phyloP scores from a whole-genome alignment of 441 rosid genomes.

The Melastoma candidum region DNA sequence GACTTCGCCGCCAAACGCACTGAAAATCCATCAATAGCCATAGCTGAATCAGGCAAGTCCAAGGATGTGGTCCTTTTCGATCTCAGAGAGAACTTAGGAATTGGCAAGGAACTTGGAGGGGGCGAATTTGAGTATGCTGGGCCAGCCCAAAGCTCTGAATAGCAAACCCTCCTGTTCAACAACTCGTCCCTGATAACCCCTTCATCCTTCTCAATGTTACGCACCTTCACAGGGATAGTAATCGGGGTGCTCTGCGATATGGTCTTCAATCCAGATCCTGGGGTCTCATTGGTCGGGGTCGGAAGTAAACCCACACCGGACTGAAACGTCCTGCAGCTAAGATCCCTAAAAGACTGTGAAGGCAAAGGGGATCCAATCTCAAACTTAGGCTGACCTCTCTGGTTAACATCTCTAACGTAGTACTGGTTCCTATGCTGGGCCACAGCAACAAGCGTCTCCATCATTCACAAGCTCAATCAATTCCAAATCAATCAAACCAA shows the following conservation, averaged over 20 bases:
- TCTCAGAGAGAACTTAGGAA: constrained; percentile 70
- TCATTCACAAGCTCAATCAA: constrained; percentile 21
- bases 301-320: constrained; percentile 71
- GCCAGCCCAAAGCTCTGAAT: constrained; percentile 90
- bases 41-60: constrained; percentile 28
- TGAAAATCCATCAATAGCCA: constrained; percentile 23
- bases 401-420: constrained; percentile 26
- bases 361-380: constrained; percentile 29
- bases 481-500: not conserved
- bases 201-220: constrained; percentile 11
- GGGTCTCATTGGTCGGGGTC: constrained; percentile 28
- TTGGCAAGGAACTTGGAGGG: constrained; percentile 79
- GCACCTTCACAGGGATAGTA: constrained; percentile 28
- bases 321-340: constrained; percentile 68
- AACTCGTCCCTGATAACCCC: constrained; percentile 27
- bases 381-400: constrained; percentile 30
- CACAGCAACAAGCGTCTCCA: constrained; percentile 75
- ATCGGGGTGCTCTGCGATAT: constrained; percentile 38
- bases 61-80: constrained; percentile 57
- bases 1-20: constrained; percentile 59
- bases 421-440: constrained; percentile 60
- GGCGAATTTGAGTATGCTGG: constrained; percentile 97
- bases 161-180: constrained; percentile 27
- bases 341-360: constrained; percentile 39
- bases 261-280: constrained; percentile 13